Base-by-base conservation (phyloP, 257 asterid species). In the Sherardia arvensis region DNA sequence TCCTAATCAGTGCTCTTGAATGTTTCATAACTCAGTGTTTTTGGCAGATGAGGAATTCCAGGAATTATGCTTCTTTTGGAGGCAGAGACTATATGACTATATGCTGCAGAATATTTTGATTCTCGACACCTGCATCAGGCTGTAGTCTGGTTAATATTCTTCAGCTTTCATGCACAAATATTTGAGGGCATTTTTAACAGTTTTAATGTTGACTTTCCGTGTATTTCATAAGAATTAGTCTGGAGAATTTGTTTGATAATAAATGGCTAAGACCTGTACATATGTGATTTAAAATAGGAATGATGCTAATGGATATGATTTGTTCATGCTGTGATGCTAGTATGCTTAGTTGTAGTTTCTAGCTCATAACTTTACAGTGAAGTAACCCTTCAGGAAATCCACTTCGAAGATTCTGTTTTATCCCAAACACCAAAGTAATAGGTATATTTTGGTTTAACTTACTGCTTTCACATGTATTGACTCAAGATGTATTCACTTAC, bases 1-100 rank as follows among this genome's bases (percentile, higher is more conserved):
- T 38, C 47, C 47, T 38, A 2, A 1, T 28, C 43, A n/a, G 36
- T 23, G 3, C 20, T 27, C 7, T 11, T 67, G 26, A 53, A 2
- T 45, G 38, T 54, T n/a, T 2, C 36, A 20, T 26, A 7, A 53
- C 3, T 28, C 6, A 21, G 1, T 30, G 29, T 0, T 65, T 66
- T 49, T 27, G 61, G 21, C 45, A 69, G 74, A 29, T 28, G 53
- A 29, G 25, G 10, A 29, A 57, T 30, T 62, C 47, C 36, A 67
- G 53, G 61, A 56, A 68, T 62, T 74, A 65, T 64, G 25, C 69
- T 45, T 62, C 60, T 61, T 73, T 74, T 57, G 84, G 73, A n/a
- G 87, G 84, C 64, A 73, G 80, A 76, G 78, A 80, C 71, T 67
- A 78, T 73, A n/a, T n/a, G n/a, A n/a, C n/a, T n/a, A n/a, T 25